These are phyloP conservation scores for Dothistroma septosporum DNA, from an alignment of 2,329 filamentous ascomycete genomes.

Conservation along the genomic window DNA sequence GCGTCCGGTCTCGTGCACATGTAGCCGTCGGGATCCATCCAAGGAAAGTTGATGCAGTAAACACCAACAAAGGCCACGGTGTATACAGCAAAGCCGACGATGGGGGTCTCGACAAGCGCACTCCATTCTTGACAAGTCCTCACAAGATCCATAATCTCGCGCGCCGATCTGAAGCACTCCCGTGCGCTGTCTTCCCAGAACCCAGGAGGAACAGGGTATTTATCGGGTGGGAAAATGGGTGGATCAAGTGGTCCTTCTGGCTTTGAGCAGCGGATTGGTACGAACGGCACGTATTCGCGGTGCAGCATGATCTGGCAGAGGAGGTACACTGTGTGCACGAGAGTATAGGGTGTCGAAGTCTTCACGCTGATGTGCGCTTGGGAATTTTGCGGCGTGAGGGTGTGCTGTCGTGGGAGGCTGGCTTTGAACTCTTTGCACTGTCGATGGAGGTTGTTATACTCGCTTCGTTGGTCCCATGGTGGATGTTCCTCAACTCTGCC, in stretches of 20 bases:
- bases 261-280: slow-evolving; percentile 52
- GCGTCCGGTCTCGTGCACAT: slow-evolving; percentile 40
- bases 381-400: slow-evolving; percentile 58
- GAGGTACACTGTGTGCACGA: slow-evolving; percentile 62
- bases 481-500: slow-evolving; percentile 48
- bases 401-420: slow-evolving; percentile 54
- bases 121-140: slow-evolving; percentile 57
- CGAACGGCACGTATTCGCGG: slow-evolving; percentile 64
- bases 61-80: slow-evolving; percentile 61
- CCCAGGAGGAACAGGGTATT: slow-evolving; percentile 45
- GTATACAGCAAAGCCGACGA: slow-evolving; percentile 65
- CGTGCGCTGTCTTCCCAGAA: slow-evolving; percentile 63
- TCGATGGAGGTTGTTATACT: slow-evolving; percentile 52
- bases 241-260: slow-evolving; percentile 58
- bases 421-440: slow-evolving; percentile 53
- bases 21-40: slow-evolving; percentile 60
- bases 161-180: slow-evolving; percentile 59
- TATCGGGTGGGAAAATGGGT: slow-evolving; percentile 50
- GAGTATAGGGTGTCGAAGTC: slow-evolving; percentile 60
- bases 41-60: slow-evolving; percentile 63
- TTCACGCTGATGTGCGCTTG: slow-evolving; percentile 62
- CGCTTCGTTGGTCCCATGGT: slow-evolving; percentile 57
- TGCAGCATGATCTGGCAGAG: slow-evolving; percentile 66
- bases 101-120: slow-evolving; percentile 62
- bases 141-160: slow-evolving; percentile 62